Percentiles rank a stretch among this genome's conserved stretches.
These are phyloP conservation scores for Coniella vitis DNA, from an alignment of 2,329 filamentous ascomycete species.

Conservation along the genomic window DNA sequence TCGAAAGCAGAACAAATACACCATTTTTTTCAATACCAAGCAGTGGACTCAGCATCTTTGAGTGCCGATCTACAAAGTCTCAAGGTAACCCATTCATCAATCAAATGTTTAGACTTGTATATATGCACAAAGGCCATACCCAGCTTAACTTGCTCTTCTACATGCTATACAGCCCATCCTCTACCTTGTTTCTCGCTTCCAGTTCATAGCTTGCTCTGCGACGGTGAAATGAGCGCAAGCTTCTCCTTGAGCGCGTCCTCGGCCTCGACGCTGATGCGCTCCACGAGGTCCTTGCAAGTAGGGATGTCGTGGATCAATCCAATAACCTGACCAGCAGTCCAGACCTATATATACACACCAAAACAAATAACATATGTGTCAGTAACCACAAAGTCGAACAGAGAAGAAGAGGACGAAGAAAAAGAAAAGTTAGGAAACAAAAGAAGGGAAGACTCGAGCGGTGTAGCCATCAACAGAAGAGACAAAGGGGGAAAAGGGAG, in stretches of 20 bases:
- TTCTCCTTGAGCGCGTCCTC: constrained; percentile 57
- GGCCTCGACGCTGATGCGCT: constrained; percentile 72
- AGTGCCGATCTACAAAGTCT: too few species aligned
- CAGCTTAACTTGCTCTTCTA: too few species aligned
- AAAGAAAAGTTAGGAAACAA: neutral
- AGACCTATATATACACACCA: constrained; percentile 64
- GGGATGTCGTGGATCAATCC: constrained; percentile 79
- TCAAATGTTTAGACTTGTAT: too few species aligned
- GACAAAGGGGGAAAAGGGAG: neutral
- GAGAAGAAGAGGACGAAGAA: neutral
- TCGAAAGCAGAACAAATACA: too few species aligned
- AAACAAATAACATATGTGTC: too few species aligned
- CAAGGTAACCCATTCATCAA: too few species aligned
- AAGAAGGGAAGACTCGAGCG: too few species aligned
- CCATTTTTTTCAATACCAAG: too few species aligned
- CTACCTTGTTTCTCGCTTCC: neutral
- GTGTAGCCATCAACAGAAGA: too few species aligned
- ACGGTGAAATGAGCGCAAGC: constrained; percentile 42
- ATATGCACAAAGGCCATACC: too few species aligned
- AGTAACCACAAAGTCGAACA: neutral
- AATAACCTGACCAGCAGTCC: constrained; percentile 96
- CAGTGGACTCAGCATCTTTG: too few species aligned
- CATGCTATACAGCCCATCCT: neutral
- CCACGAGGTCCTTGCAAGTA: constrained; percentile 62
- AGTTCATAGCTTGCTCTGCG: constrained; percentile 46